Conservation (phyloP, 2,329 filamentous ascomycete genomes). For the Tolypocladium sp. region DNA sequence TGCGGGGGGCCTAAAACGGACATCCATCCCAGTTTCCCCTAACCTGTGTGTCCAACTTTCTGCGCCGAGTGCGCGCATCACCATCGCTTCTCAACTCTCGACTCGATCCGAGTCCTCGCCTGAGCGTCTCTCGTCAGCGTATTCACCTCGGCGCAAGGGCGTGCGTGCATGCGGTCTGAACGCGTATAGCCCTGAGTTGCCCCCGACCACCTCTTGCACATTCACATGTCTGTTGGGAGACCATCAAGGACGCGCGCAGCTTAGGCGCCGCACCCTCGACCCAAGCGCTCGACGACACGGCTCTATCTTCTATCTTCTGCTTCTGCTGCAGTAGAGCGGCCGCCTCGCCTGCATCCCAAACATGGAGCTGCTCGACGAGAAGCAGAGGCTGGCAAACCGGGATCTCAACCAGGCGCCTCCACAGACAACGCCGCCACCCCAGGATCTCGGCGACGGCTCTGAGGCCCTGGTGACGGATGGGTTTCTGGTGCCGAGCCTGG, state of each 20-base stretch:
- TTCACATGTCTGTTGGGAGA: background rate
- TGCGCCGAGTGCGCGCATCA: background rate
- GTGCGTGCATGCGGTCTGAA: background rate
- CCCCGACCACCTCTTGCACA: background rate
- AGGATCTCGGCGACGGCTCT: constrained; percentile 10
- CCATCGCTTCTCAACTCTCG: background rate
- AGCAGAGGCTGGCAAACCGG: constrained; percentile 12
- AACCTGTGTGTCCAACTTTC: background rate
- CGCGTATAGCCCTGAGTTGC: background rate
- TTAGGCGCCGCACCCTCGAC: background rate
- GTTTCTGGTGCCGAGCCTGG: constrained; percentile 31
- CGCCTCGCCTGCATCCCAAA: background rate
- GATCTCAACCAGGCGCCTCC: background rate
- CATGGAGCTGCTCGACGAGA: constrained; percentile 18
- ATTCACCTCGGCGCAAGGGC: background rate
- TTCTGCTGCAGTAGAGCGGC: background rate
- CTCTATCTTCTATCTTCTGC: background rate
- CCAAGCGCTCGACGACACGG: background rate
- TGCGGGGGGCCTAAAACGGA: background rate
- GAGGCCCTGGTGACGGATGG: constrained; percentile 27
- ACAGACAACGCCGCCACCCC: constrained; percentile 1
- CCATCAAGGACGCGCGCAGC: background rate
- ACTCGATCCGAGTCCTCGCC: background rate
- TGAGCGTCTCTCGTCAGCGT: background rate
- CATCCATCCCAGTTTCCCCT: background rate